phyloP scores from a whole-genome alignment of 108 stramenopile species.

The Nitzschia sp. region DNA sequence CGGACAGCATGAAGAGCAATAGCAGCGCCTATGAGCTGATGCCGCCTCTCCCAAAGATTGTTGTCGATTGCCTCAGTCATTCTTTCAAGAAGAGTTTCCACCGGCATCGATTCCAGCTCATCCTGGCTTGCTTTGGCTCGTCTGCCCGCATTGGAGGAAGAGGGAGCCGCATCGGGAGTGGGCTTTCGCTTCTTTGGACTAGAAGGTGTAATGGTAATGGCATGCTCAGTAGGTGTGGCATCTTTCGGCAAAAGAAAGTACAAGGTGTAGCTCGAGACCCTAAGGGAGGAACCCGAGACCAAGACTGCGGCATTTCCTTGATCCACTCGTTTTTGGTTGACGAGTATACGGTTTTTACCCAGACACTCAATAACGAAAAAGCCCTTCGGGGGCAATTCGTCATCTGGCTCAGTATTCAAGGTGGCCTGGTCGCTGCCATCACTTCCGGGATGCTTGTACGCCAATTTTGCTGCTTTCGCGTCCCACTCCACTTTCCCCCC shows the following conservation, averaged over 20 bases:
- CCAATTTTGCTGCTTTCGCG: background rate
- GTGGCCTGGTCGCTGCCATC: background rate
- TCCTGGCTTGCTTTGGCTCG: conserved; percentile 7
- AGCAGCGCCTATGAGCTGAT: conserved; percentile 50
- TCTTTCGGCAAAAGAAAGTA: conserved; percentile 52
- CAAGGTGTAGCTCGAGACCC: conserved; percentile 28
- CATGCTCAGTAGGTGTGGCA: conserved; percentile 4
- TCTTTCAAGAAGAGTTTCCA: conserved; percentile 30
- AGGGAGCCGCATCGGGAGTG: background rate
- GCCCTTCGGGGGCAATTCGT: conserved; percentile 36
- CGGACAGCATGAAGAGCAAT: conserved; percentile 45
- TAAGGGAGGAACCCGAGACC: conserved; percentile 32
- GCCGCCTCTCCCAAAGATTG: conserved; percentile 49
- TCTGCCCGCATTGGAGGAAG: background rate
- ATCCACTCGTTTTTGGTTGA: conserved; percentile 44
- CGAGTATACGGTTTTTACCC: conserved; percentile 60
- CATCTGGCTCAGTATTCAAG: background rate
- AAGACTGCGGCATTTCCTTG: conserved; percentile 46
- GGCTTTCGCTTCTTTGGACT: conserved; percentile 10
- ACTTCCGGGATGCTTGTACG: conserved; percentile 9
- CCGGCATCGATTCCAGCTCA: conserved; percentile 39
- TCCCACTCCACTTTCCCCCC: conserved; percentile 37
- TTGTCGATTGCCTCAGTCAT: conserved; percentile 40
- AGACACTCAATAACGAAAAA: conserved; percentile 72
- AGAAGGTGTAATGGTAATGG: background rate